These are phyloP conservation scores for Lipomyces yamanashiensis DNA, from an alignment of 805 yeast species.

Conservation along the genomic window DNA sequence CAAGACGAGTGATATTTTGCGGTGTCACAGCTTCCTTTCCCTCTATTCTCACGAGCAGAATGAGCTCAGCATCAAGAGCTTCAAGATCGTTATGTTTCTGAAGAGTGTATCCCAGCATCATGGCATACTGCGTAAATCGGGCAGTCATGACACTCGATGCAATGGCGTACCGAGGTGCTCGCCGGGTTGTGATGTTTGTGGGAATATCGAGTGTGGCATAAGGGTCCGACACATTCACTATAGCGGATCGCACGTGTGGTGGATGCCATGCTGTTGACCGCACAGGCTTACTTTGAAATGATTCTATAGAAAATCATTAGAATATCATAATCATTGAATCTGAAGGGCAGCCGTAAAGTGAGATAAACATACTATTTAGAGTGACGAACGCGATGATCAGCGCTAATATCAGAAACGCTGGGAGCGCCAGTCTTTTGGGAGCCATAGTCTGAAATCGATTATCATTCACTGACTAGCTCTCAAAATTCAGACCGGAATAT, in stretches of 20 bases:
- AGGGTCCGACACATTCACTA: slow-evolving; percentile 10
- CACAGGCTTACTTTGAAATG: background rate
- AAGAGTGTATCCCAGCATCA: slow-evolving; percentile 39
- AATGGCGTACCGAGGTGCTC: slow-evolving; percentile 37
- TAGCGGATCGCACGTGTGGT: slow-evolving; percentile 7
- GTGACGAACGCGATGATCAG: slow-evolving; percentile 11
- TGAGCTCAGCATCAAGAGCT: slow-evolving; percentile 39
- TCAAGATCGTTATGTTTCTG: slow-evolving; percentile 39
- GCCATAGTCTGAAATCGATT: background rate
- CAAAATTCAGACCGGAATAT: background rate
- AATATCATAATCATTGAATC: too few species aligned
- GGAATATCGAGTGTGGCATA: background rate
- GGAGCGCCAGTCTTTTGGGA: slow-evolving; percentile 9
- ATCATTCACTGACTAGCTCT: background rate
- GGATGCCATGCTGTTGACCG: slow-evolving; percentile 2
- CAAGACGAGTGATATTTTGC: slow-evolving; percentile 37
- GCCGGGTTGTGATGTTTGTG: slow-evolving; percentile 8
- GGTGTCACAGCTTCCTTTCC: slow-evolving; percentile 40
- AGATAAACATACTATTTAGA: slow-evolving; percentile 2
- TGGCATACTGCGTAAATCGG: slow-evolving; percentile 38
- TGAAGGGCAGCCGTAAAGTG: background rate
- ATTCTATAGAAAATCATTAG: background rate
- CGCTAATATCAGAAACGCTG: slow-evolving; percentile 6
- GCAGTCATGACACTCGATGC: slow-evolving; percentile 40
- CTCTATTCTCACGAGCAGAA: slow-evolving; percentile 39